These are phyloP conservation scores for Kalanchoe fedtschenkoi DNA, from an alignment of 164 flowering plant genomes.

Conservation along the genomic window DNA sequence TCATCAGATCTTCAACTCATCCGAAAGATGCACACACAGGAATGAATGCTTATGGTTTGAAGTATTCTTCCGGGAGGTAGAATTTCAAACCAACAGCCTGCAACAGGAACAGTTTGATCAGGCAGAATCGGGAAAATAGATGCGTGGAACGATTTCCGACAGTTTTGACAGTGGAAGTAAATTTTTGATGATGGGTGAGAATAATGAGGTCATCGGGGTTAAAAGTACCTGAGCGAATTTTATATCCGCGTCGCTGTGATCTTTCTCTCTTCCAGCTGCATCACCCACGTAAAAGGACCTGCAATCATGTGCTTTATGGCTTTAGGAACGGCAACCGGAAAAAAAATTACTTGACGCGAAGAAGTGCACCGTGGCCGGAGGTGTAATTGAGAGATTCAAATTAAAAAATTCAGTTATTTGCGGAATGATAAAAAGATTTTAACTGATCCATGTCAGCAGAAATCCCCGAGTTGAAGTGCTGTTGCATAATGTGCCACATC, in stretches of 20 bases:
- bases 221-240: slow-evolving; percentile 38
- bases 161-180: background rate
- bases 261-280: slow-evolving; percentile 81
- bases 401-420: no score
- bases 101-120: slow-evolving; percentile 13
- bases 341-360: background rate
- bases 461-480: slow-evolving; percentile 79
- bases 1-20: background rate
- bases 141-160: no score
- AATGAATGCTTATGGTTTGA: slow-evolving; percentile 11
- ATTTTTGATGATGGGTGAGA: background rate
- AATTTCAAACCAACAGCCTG: slow-evolving; percentile 79
- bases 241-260: slow-evolving; percentile 89
- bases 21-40: background rate
- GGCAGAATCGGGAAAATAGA: background rate
- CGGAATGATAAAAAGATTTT: slow-evolving; percentile 14
- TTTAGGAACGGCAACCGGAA: background rate
- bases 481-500: slow-evolving; percentile 87
- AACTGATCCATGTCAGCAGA: slow-evolving; percentile 72
- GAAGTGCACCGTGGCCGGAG: background rate
- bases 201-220: background rate
- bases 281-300: slow-evolving; percentile 98
- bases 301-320: slow-evolving; percentile 4
- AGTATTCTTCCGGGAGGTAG: slow-evolving; percentile 72
- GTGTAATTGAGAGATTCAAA: background rate